Evolutionary conservation across 2,329 filamentous ascomycete species (phyloP).

Genomic region (Fusarium fujikuroi): DNA sequence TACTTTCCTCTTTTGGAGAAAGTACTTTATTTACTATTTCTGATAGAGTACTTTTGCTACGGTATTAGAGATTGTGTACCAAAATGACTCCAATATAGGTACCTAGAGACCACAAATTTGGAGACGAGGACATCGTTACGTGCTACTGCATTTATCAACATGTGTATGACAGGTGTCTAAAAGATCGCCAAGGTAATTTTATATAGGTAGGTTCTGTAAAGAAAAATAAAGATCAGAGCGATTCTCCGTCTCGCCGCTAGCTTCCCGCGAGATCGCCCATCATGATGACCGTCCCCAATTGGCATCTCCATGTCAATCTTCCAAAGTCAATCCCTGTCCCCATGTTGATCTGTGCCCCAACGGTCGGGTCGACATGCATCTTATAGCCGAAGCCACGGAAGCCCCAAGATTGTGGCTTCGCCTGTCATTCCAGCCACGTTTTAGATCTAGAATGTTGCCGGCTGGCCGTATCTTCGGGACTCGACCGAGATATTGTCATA

Average conservation of each 20-base stretch:
- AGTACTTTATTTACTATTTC: background rate
- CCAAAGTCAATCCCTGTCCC: conserved; percentile 34
- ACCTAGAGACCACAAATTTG: background rate
- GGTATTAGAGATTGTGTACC: background rate
- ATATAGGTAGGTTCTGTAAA: background rate
- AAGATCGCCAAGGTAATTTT: background rate
- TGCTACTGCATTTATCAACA: background rate
- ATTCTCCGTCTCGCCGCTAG: conserved; percentile 34
- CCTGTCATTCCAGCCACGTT: conserved; percentile 11
- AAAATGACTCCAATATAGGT: background rate
- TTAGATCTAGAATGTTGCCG: conserved; percentile 6
- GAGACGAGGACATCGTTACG: background rate
- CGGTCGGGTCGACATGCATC: conserved; percentile 36
- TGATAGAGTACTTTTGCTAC: background rate
- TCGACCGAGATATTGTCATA: conserved; percentile 38
- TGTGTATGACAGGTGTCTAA: background rate
- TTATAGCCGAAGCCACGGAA: conserved; percentile 43
- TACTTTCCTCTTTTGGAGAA: background rate
- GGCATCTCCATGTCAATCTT: conserved; percentile 24
- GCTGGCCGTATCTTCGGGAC: conserved; percentile 39
- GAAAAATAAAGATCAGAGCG: background rate
- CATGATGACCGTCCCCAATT: conserved; percentile 17
- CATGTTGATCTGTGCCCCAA: conserved; percentile 39
- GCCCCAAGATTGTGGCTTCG: conserved; percentile 16
- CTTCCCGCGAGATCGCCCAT: conserved; percentile 25